phyloP scores from a whole-genome alignment of 768 basidiomycete species.

The Dictyophora rubrovolvata region DNA sequence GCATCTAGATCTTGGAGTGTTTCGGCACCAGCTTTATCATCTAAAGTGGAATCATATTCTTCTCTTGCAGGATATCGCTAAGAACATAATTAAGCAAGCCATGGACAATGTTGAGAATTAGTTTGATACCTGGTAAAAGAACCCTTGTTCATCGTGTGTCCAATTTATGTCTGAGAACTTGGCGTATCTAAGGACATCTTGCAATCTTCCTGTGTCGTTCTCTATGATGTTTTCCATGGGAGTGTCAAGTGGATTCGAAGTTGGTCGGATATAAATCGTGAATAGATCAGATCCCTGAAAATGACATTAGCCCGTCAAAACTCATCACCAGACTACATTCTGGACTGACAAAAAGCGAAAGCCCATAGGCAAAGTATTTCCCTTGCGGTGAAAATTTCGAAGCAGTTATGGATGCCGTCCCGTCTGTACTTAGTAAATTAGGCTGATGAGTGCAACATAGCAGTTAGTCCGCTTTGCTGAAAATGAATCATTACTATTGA shows the following conservation, averaged over 20 bases:
- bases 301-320: background rate
- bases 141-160: slow-evolving; percentile 72
- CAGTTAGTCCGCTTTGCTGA: background rate
- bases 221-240: slow-evolving; percentile 42
- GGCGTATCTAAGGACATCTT: slow-evolving; percentile 62
- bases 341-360: slow-evolving; percentile 53
- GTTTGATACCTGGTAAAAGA: slow-evolving; percentile 62
- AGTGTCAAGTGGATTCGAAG: slow-evolving; percentile 44
- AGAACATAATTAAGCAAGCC: background rate
- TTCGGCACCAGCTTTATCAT: slow-evolving; percentile 47
- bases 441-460: slow-evolving; percentile 30
- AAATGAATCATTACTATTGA: background rate
- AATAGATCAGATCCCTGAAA: slow-evolving; percentile 63
- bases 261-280: slow-evolving; percentile 58
- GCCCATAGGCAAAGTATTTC: slow-evolving; percentile 66
- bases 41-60: slow-evolving; percentile 34
- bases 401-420: slow-evolving; percentile 52
- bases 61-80: slow-evolving; percentile 48
- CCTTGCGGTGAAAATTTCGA: slow-evolving; percentile 56
- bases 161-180: slow-evolving; percentile 68
- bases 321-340: slow-evolving; percentile 2
- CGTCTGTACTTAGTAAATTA: slow-evolving; percentile 63
- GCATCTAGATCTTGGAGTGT: slow-evolving; percentile 56
- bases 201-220: slow-evolving; percentile 38
- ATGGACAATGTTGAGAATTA: background rate